Conservation (phyloP, 257 asterid species). For the Nicotiana benthamiana region DNA sequence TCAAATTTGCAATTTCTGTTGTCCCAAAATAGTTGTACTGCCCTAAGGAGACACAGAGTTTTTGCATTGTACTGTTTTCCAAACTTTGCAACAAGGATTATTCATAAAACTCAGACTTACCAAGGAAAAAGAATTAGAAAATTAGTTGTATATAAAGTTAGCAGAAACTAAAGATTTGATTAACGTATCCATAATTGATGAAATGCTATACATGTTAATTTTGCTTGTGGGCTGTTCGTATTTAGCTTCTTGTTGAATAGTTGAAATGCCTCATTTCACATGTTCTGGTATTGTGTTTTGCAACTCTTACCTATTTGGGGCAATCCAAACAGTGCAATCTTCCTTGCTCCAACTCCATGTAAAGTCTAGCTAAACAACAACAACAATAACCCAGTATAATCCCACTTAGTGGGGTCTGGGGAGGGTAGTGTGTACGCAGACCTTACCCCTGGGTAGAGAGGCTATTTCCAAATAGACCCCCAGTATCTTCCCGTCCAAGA, state of each 20-base stretch:
- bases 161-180: not conserved
- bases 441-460: too few relatives aligned
- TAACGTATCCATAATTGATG: constrained; percentile 20
- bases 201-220: constrained; percentile 38
- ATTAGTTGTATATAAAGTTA: too few relatives aligned
- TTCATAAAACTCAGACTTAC: not conserved
- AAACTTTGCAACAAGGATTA: constrained; percentile 27
- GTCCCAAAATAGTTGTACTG: constrained; percentile 21
- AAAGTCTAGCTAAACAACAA: constrained; percentile 28
- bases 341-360: constrained; percentile 39
- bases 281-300: constrained; percentile 8
- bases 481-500: too few relatives aligned
- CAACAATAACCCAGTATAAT: too few relatives aligned
- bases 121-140: not conserved
- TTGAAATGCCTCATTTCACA: constrained; percentile 29
- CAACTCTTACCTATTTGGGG: constrained; percentile 29
- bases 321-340: constrained; percentile 38
- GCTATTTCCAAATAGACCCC: too few relatives aligned
- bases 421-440: too few relatives aligned
- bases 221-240: constrained; percentile 8
- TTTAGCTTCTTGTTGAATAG: constrained; percentile 20
- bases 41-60: constrained; percentile 23
- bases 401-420: too few relatives aligned
- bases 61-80: constrained; percentile 14
- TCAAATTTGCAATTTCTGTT: constrained; percentile 4